Evolutionary conservation across 192 early-diverging fungal species (phyloP), one percentile per base, ranked within the genome.

Genomic region (Cetraspora pellucida): DNA sequence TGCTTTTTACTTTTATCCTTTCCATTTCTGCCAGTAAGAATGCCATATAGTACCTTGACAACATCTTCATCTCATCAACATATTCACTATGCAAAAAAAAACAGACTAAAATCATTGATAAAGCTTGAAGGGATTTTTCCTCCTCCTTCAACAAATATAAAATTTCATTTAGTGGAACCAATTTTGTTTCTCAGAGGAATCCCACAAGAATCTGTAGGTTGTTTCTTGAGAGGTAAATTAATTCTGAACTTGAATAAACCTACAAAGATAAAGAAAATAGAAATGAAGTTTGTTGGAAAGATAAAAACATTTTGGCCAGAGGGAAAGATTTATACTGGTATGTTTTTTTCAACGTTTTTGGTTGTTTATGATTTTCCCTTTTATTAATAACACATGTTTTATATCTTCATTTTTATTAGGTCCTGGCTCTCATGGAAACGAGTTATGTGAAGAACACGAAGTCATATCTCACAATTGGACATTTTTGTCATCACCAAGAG

Each of bases 191-290:
- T 65, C 11, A 27, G 37, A 44, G 63, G 63, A 44, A 44, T 37
- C n/a, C 31, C 63, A 44, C 30, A 65, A 65, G 63, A 65, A 31
- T 65, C 63, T 19, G 28, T 44, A 65, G 63, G 63, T 65, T 45
- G 63, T 65, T 65, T 65, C 3, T 44, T 65, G 28, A 68, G 66
- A 46, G 66, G 66, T 68, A 44, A 68, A 49, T 68, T 68, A 14
- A 68, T 68, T 47, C 47, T 68, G 13, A 45, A 68, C 28, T 68
- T 68, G 46, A 27, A 10, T 47, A 68, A 68, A 49, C 66, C 45
- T 47, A 49, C 66, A 27, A 68, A 68, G 47, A 68, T 68, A 11
- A 47, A 50, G 46, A 68, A 49, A 68, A 25, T 68, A 5, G 66
- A 68, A 68, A 47, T 68, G 37, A 68, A 21, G 47, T 68, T 68